Evolutionary conservation across 2,329 filamentous ascomycete genomes (phyloP).

Genomic region (Diaporthe vaccinii): DNA sequence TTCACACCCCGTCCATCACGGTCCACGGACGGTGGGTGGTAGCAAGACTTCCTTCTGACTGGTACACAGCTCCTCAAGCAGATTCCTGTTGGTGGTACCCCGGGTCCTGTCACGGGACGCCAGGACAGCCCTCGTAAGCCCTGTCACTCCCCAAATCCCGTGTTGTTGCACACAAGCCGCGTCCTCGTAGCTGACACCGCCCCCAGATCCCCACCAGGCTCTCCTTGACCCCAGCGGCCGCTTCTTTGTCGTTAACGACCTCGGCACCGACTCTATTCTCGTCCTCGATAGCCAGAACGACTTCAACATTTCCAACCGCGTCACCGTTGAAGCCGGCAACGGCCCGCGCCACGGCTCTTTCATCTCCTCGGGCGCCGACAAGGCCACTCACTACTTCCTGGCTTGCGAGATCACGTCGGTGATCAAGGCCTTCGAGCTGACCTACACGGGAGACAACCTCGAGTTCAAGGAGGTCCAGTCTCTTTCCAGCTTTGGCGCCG

Average conservation of each 20-base stretch:
- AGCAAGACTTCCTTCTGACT: background rate
- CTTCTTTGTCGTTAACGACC: slow-evolving; percentile 63
- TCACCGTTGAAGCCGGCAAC: slow-evolving; percentile 53
- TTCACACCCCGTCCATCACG: background rate
- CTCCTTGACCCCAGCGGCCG: slow-evolving; percentile 63
- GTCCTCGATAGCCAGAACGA: slow-evolving; percentile 60
- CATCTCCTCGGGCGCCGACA: slow-evolving; percentile 51
- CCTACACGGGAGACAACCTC: slow-evolving; percentile 53
- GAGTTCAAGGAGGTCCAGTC: slow-evolving; percentile 53
- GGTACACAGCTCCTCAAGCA: slow-evolving; percentile 35
- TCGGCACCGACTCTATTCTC: slow-evolving; percentile 63
- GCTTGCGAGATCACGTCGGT: slow-evolving; percentile 62
- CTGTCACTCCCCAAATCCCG: too few relatives aligned
- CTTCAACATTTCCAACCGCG: slow-evolving; percentile 54
- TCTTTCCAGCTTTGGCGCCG: slow-evolving; percentile 57
- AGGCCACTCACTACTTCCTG: slow-evolving; percentile 61
- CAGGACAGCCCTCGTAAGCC: slow-evolving; percentile 46
- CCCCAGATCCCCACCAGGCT: slow-evolving; percentile 59
- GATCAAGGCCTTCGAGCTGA: slow-evolving; percentile 58
- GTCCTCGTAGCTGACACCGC: background rate
- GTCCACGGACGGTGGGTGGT: background rate
- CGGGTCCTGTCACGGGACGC: slow-evolving; percentile 43
- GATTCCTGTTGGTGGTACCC: slow-evolving; percentile 45
- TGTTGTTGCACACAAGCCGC: background rate
- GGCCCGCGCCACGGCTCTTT: slow-evolving; percentile 67